Evolutionary conservation across 2,329 filamentous ascomycete species (phyloP).

Genomic region (Paecilomyces formosus): DNA sequence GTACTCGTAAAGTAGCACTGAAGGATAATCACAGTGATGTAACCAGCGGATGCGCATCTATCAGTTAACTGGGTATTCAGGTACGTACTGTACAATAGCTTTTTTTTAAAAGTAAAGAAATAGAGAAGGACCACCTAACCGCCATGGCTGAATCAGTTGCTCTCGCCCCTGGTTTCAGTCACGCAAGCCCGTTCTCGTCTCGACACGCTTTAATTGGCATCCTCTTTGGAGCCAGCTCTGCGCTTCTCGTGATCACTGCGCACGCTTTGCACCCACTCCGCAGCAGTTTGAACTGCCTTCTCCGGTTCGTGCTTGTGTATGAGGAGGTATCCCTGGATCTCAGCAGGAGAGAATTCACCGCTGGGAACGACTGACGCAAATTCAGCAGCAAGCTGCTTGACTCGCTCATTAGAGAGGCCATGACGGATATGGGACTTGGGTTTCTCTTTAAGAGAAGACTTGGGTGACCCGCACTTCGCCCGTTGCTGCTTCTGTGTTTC

Average conservation of each 20-base stretch:
- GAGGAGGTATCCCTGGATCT: conserved; percentile 35
- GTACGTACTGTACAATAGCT: not conserved
- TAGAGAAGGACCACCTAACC: not conserved
- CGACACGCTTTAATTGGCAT: not conserved
- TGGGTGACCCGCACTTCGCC: not conserved
- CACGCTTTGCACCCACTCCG: conserved; percentile 20
- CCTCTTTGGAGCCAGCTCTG: not conserved
- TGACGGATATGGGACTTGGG: not conserved
- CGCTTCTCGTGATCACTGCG: conserved; percentile 17
- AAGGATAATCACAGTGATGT: not conserved
- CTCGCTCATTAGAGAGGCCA: conserved; percentile 10
- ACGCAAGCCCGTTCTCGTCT: too few relatives aligned
- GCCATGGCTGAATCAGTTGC: not conserved
- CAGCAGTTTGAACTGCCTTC: conserved; percentile 21
- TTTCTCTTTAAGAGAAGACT: not conserved
- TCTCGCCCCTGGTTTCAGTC: not conserved
- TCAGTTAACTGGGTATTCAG: not conserved
- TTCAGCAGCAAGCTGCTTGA: conserved; percentile 17
- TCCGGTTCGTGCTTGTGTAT: conserved; percentile 26
- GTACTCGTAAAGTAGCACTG: not conserved
- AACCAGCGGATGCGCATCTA: not conserved
- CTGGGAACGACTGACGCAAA: conserved; percentile 26
- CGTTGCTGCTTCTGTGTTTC: conserved; percentile 19
- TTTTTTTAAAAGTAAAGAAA: not conserved
- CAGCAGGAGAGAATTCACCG: conserved; percentile 30